Base-by-base conservation (phyloP, 1,139 yeast genomes). In the Pichia sp. region DNA sequence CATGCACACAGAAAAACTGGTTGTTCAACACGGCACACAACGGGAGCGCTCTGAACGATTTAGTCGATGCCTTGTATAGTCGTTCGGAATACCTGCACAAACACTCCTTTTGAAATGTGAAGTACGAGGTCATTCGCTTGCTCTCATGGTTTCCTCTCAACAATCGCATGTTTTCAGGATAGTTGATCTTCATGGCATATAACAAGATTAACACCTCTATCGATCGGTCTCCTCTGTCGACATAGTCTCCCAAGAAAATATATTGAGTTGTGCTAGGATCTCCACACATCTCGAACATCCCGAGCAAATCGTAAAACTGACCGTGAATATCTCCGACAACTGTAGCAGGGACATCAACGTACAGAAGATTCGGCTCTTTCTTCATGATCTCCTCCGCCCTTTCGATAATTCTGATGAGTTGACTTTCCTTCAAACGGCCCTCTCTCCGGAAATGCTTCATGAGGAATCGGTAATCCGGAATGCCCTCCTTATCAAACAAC, bases 251-350 rank as follows among this genome's bases (percentile, higher is more conserved):
- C 62, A 93, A 88, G 72, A 93, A 91, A 54, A 93, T 70, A 66
- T 86, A 93, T 16, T 86, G 79, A 0, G 96, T 87, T 28, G 66
- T 72, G 16, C 75, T 76, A 2, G 98, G 97, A 63, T 85, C 85
- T 3, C 99, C 99, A 41, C 97, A 97, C 45, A 91, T 95, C 64
- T 91, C 97, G 65, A 93, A 87, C 56, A 93, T 71, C 68, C 90
- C 91, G 80, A 91, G 78, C 61, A 93, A 74, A 70, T 93, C 99
- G 65, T 80, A 91, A 70, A 81, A 93, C 68, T 93, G 99, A 6
- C 99, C 99, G 68, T 93, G 99, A 25, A 93, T 81, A 67, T 93
- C 99, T 47, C 99, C 99, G 70, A 97, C 91, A 2, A 93, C 91
- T 2, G 96, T 90, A 3, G 91, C 87, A 0, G 99, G 99, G 1